Evolutionary conservation across 306 rosid species (phyloP), one percentile per base, ranked within the genome.

Genomic region (Fragaria vesca): DNA sequence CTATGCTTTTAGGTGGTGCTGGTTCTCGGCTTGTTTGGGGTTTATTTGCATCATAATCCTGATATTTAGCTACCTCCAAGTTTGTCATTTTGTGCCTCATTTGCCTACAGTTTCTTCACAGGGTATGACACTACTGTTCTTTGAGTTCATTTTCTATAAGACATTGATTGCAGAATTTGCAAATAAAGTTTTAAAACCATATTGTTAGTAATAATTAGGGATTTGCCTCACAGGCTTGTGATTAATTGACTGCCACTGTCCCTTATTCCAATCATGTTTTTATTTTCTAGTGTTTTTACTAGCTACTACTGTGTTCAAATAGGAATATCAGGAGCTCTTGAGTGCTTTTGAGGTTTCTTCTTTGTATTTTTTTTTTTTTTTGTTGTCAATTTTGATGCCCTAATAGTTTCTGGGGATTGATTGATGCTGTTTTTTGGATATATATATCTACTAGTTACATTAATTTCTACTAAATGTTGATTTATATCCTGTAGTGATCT

Each of bases 41-140:
- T 43, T 69, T 42, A 50, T 61, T 30, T 62, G 26, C 47, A 46
- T 45, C 26, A 45, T 6, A 21, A 51, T 1, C 40, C 55, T 12
- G 47, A 69, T 24, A 46, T 50, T 57, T 72, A 60, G 72, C 66
- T 69, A 43, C 75, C 48, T 43, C 60, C 24, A 28, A 51, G 69
- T 55, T 54, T 54, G 20, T 18, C 45, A 62, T 42, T 40, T 24
- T 32, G 76, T 18, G 16, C 52, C 55, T 66, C 40, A 54, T 52
- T 74, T 67, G n/a, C 58, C 21, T n/a, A 51, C 12, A 12, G 65
- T 45, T 66, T 67, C 36, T 40, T 77, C 40, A 28, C 70, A 57
- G 21, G 45, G 48, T 40, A n/a, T 66, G 62, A 54, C 30, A 26
- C 69, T 45, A 16, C 28, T 66, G 16, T 4, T 18, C 30, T 30